Evolutionary conservation across 306 rosid genomes (phyloP), one percentile per base, ranked within the genome.

Genomic region (Castanea sativa): DNA sequence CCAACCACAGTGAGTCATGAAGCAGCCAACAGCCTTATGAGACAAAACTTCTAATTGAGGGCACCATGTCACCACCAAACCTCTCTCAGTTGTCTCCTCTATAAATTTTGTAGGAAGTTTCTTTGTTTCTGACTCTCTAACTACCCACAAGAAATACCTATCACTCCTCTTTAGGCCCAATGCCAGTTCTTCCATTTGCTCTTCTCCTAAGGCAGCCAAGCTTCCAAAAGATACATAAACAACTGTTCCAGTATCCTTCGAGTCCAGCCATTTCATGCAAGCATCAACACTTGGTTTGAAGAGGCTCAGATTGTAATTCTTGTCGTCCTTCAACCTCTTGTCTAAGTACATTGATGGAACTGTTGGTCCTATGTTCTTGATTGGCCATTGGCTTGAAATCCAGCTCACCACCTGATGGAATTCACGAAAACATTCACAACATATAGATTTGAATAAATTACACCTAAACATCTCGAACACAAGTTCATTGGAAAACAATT

Each of bases 1-100:
- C 77, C 77, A 79, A 3, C 82, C 82, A 5, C 77, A 60, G n/a
- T 79, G 82, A 0, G 77, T 79, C 32, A 79, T 16, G 73, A 79
- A 79, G 63, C 77, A 72, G 0, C 77, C 73, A 1, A 72, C 4
- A 5, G 82, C 55, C 4, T 16, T 10, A 61, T 79, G 82, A 20
- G 77, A 58, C 27, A 79, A 7, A 9, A 79, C 82, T 15, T 79
- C 43, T 0, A 72, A 60, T 45, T 79, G 82, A 11, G 82, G 56
- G 13, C 77, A 72, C 82, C 73, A 79, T 16, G 25, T 45, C 23
- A 79, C 77, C 20, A 79, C 65, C 41, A 79, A 19, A 1, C 82
- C 77, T 4, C 21, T 71, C 25, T 29, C 76, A 2, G 29, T 2
- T 10, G 41, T 56, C 12, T 57, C 72, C 33, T 58, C 49, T n/a